Evolutionary conservation across 305 asterid genomes (phyloP).

Genomic region (Rubia balearica): DNA sequence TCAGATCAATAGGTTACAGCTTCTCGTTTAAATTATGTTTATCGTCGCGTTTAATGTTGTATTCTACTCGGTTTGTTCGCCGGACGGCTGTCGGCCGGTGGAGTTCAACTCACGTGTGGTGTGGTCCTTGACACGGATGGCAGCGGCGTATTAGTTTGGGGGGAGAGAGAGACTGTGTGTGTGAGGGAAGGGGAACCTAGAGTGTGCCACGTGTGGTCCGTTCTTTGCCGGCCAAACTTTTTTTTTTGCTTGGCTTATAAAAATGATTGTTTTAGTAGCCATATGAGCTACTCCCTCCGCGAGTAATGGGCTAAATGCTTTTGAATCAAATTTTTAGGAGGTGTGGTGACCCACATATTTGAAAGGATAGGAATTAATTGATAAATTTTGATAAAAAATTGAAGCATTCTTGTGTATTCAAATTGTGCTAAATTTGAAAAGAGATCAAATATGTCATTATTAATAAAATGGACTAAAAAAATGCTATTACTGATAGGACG

Average conservation of each 20-base stretch:
- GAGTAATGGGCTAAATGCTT: too few relatives aligned
- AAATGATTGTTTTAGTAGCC: background rate
- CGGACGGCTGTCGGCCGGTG: constrained; percentile 11
- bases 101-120: constrained; percentile 7
- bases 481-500: too few relatives aligned
- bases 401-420: too few relatives aligned
- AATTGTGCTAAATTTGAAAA: too few relatives aligned
- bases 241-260: background rate
- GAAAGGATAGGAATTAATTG: too few relatives aligned
- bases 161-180: background rate
- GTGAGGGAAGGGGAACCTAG: constrained; percentile 1
- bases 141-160: constrained; percentile 2
- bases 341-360: too few relatives aligned
- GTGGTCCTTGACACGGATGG: constrained; percentile 12
- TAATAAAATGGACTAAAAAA: too few relatives aligned
- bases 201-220: constrained; percentile 16
- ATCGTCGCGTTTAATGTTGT: too few relatives aligned
- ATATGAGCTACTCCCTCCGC: too few relatives aligned
- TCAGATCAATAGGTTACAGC: background rate
- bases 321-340: too few relatives aligned
- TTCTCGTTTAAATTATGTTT: background rate
- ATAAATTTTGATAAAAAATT: too few relatives aligned
- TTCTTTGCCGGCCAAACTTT: background rate
- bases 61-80: background rate
- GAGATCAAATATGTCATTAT: too few relatives aligned